phyloP scores from a whole-genome alignment of 108 stramenopile species.

The Skeletonema marinoi region DNA sequence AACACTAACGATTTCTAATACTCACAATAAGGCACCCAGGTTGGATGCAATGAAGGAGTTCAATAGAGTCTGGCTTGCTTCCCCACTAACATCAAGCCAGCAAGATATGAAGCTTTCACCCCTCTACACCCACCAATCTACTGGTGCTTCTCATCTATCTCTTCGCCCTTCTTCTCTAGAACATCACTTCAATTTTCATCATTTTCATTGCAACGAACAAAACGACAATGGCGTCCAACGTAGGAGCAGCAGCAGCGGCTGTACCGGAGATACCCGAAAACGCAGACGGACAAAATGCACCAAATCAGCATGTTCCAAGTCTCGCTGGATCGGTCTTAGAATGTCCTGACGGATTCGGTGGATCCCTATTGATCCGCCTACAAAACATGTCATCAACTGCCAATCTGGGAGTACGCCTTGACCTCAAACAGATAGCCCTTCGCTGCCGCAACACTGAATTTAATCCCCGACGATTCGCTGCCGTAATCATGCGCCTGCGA shows the following conservation, averaged over 20 bases:
- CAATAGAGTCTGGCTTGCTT: too few species aligned
- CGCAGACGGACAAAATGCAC: not conserved
- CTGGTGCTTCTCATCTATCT: not conserved
- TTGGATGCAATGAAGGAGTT: too few species aligned
- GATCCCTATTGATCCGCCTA: slow-evolving; percentile 76
- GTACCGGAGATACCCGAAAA: not conserved
- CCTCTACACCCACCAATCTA: too few species aligned
- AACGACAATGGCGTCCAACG: not conserved
- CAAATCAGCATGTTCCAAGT: not conserved
- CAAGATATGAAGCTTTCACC: too few species aligned
- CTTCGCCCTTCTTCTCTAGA: not conserved
- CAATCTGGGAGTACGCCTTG: slow-evolving; percentile 88
- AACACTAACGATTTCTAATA: too few species aligned
- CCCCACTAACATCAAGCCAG: too few species aligned
- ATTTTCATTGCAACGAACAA: not conserved
- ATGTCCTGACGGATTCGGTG: slow-evolving; percentile 67
- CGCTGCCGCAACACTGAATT: slow-evolving; percentile 98
- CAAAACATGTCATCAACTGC: slow-evolving; percentile 88
- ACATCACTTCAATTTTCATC: not conserved
- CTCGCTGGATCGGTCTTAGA: slow-evolving; percentile 83
- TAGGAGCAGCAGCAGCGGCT: not conserved
- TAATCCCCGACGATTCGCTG: slow-evolving; percentile 96
- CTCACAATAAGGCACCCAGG: too few species aligned
- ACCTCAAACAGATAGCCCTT: slow-evolving; percentile 93
- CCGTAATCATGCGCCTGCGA: slow-evolving; percentile 91